A percentile compares a stretch with the other conserved stretches of the same genome.
Conservation (phyloP, 2,329 filamentous ascomycete species). For the Stromatinia cepivora region DNA sequence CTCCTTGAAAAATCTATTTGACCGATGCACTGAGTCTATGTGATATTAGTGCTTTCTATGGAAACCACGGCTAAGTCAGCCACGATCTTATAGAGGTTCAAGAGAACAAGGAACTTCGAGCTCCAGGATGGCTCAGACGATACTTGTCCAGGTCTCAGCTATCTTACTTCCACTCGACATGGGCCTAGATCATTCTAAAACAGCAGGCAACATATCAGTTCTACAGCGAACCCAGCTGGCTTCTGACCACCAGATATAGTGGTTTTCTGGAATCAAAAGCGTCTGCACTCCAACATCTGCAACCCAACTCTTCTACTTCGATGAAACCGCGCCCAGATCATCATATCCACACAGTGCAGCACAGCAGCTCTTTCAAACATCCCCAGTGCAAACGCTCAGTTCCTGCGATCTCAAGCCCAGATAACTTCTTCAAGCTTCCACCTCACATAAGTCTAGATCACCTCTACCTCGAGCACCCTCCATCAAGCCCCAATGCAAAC, state of each 20-base stretch:
- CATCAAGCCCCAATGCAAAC: too few species aligned
- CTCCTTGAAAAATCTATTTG: not conserved
- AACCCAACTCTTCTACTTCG: not conserved
- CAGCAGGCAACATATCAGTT: not conserved
- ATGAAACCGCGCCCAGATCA: not conserved
- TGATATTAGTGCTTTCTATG: not conserved
- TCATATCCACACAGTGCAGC: not conserved
- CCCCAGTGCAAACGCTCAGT: too few species aligned
- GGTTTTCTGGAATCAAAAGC: not conserved
- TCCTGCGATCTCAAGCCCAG: too few species aligned
- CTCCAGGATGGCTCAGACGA: not conserved
- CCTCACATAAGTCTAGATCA: too few species aligned
- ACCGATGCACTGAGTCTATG: not conserved
- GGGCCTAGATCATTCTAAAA: not conserved
- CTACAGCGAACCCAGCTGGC: not conserved
- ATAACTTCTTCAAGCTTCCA: too few species aligned
- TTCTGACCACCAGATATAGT: not conserved
- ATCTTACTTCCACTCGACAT: too few species aligned
- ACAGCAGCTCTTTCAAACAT: not conserved
- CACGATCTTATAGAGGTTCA: too few species aligned
- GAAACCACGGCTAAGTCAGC: not conserved
- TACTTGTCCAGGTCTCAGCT: not conserved
- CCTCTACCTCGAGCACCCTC: too few species aligned
- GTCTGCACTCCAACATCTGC: not conserved
- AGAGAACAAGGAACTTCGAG: not conserved